Evolutionary conservation across 75 land plant genomes (phyloP).

Genomic region (Picea glauca): DNA sequence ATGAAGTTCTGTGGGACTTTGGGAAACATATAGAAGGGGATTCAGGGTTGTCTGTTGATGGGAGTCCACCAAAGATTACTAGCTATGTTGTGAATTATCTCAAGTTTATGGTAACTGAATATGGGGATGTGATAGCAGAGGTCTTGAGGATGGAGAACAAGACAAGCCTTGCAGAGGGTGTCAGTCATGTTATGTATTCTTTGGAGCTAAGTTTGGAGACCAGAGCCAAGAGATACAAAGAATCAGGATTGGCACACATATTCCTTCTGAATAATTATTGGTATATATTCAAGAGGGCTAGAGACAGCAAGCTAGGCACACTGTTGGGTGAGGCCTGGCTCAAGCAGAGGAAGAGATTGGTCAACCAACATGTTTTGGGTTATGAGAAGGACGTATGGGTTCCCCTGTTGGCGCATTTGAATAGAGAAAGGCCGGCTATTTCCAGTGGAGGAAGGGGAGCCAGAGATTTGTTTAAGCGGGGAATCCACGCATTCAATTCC

Average conservation of each 20-base stretch:
- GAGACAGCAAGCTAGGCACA: conserved; percentile 32
- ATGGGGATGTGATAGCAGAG: conserved; percentile 1
- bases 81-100: conserved; percentile 38
- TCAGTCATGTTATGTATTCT: conserved; percentile 8
- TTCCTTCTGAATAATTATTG: conserved; percentile 41
- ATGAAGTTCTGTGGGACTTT: conserved; percentile 14
- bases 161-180: conserved; percentile 9
- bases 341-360: conserved; percentile 21
- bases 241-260: conserved; percentile 24
- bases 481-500: conserved; percentile 26
- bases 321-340: conserved; percentile 33
- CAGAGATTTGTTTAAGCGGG: conserved; percentile 25
- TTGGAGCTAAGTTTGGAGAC: conserved; percentile 16
- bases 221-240: conserved; percentile 18
- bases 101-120: conserved; percentile 13
- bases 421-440: conserved; percentile 21
- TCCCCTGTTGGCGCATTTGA: conserved; percentile 18
- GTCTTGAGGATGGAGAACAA: background rate
- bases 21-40: conserved; percentile 2
- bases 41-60: conserved; percentile 12
- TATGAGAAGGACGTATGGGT: conserved; percentile 41
- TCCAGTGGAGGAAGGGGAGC: conserved; percentile 23
- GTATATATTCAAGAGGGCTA: conserved; percentile 27
- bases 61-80: conserved; percentile 14
- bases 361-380: conserved; percentile 25